Conservation (phyloP, 2,329 filamentous ascomycete species). For the Xylaria multiplex region DNA sequence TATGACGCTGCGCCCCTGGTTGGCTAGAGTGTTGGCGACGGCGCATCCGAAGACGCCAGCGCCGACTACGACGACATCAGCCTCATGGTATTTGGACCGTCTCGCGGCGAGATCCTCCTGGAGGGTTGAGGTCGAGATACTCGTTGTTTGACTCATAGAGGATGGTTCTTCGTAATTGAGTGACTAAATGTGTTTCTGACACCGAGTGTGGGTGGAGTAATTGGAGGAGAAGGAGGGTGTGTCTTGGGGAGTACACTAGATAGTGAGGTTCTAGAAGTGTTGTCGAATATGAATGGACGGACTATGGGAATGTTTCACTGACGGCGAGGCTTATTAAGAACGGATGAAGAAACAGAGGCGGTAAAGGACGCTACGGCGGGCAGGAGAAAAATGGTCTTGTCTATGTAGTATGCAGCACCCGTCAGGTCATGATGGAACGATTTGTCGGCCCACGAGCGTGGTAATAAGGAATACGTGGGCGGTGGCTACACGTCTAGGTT, state of each 20-base stretch:
- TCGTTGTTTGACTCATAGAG: constrained; percentile 35
- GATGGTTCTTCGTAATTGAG: constrained; percentile 1
- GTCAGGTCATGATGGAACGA: constrained; percentile 50
- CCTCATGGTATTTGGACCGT: constrained; percentile 67
- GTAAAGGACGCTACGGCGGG: constrained; percentile 9
- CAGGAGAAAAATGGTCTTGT: constrained; percentile 3
- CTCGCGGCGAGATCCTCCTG: constrained; percentile 57
- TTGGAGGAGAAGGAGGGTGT: no score
- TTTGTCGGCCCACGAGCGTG: constrained; percentile 40
- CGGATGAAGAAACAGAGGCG: constrained; percentile 16
- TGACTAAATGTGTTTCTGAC: background rate
- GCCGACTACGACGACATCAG: constrained; percentile 90
- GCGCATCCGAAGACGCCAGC: constrained; percentile 92
- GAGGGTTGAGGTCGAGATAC: constrained; percentile 28
- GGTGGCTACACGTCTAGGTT: no score
- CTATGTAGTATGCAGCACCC: constrained; percentile 22
- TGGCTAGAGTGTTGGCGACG: constrained; percentile 82
- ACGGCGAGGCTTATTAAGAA: constrained; percentile 7
- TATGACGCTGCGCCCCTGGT: constrained; percentile 90
- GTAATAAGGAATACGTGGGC: background rate
- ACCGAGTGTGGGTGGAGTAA: background rate
- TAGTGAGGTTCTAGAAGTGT: no score
- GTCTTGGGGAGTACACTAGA: background rate
- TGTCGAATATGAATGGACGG: background rate
- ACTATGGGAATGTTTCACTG: background rate